phyloP scores from a whole-genome alignment of 2,329 filamentous ascomycete genomes.

The Apiospora kogelbergensis region DNA sequence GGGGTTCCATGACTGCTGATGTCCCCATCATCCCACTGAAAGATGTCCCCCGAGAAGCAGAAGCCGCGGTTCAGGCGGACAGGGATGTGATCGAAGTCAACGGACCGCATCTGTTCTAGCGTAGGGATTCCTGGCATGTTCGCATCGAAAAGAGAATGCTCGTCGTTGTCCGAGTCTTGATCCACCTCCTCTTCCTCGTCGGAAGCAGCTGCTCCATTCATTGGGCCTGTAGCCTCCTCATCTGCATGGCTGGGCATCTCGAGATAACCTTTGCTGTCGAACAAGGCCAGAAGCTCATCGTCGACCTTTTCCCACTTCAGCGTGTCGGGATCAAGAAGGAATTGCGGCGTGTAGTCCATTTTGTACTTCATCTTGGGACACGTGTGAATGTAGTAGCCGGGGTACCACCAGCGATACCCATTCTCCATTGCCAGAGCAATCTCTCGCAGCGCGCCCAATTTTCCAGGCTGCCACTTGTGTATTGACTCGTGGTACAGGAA shows the following conservation, averaged over 20 bases:
- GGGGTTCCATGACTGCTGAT: constrained; percentile 51
- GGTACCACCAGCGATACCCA: constrained; percentile 77
- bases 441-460: constrained; percentile 73
- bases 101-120: constrained; percentile 48
- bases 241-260: constrained; percentile 36
- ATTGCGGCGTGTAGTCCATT: constrained; percentile 73
- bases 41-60: constrained; percentile 34
- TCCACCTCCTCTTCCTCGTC: constrained; percentile 13
- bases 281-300: constrained; percentile 45
- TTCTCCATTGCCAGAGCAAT: constrained; percentile 68
- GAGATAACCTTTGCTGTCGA: constrained; percentile 59
- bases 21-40: constrained; percentile 56
- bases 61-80: constrained; percentile 43
- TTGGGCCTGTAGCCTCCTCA: not conserved
- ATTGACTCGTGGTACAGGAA: constrained; percentile 79
- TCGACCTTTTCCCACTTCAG: constrained; percentile 63
- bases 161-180: constrained; percentile 18
- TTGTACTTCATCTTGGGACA: constrained; percentile 87
- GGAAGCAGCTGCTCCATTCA: constrained; percentile 10
- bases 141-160: constrained; percentile 52
- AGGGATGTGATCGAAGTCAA: constrained; percentile 60
- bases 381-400: constrained; percentile 77
- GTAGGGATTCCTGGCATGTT: constrained; percentile 68
- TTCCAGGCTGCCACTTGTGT: constrained; percentile 68
- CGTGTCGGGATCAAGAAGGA: constrained; percentile 69